Evolutionary conservation across 2,329 filamentous ascomycete species (phyloP).

Genomic region (Gremmenia infestans): DNA sequence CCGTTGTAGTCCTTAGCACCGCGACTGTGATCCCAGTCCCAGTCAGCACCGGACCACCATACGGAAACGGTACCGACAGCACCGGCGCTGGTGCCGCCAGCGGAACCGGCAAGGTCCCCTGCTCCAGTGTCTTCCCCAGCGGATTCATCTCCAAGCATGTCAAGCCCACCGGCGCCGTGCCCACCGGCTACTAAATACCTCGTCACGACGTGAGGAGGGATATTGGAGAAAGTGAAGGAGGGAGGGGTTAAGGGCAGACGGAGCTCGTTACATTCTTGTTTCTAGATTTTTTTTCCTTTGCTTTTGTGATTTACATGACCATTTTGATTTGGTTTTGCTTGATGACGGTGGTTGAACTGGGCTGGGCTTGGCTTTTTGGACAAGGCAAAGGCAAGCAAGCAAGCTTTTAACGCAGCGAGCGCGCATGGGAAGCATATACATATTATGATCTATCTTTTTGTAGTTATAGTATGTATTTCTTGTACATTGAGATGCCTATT

Average conservation of each 20-base stretch:
- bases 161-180: conserved; percentile 12
- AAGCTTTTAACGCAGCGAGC: background rate
- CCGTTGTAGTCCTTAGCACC: conserved; percentile 17
- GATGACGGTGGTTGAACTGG: background rate
- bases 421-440: background rate
- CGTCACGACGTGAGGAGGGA: too few relatives aligned
- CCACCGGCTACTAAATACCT: conserved; percentile 4
- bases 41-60: conserved; percentile 16
- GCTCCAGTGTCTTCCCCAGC: conserved; percentile 23
- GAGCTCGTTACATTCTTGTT: conserved; percentile 11
- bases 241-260: background rate
- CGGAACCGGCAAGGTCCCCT: conserved; percentile 21
- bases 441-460: background rate
- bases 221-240: background rate
- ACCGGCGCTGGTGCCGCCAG: conserved; percentile 1
- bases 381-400: background rate
- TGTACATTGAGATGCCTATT: background rate
- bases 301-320: background rate
- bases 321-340: background rate
- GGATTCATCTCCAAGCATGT: conserved; percentile 22
- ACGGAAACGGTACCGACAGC: conserved; percentile 24
- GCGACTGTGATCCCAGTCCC: conserved; percentile 25
- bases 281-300: conserved; percentile 3
- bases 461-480: background rate
- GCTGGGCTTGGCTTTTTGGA: background rate